Percentiles rank a stretch among this genome's conserved stretches.
Conservation (phyloP, 2,329 filamentous ascomycete species). For the Penicillium sp. region DNA sequence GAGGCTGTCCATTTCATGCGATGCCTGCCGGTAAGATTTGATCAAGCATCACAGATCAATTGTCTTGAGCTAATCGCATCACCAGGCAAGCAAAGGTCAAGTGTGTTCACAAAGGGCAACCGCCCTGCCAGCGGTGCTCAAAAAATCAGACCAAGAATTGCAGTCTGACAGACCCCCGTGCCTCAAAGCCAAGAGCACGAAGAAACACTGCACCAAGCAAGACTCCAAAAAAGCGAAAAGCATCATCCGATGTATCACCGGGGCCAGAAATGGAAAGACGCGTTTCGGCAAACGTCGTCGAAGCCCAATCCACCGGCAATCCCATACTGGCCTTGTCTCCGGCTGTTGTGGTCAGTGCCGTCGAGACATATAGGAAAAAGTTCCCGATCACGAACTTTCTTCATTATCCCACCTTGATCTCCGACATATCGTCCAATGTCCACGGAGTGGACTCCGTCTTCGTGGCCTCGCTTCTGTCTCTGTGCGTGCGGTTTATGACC, state of each 20-base stretch:
- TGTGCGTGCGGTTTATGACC: constrained; percentile 37
- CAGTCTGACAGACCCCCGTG: constrained; percentile 33
- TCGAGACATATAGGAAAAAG: constrained; percentile 40
- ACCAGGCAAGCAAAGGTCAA: constrained; percentile 39
- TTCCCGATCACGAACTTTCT: constrained; percentile 41
- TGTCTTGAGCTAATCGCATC: not conserved
- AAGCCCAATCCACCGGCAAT: constrained; percentile 10
- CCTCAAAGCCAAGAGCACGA: constrained; percentile 13
- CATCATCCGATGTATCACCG: constrained; percentile 4
- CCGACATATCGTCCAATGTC: constrained; percentile 33
- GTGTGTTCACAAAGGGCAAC: constrained; percentile 36
- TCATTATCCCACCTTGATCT: constrained; percentile 39
- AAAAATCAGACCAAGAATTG: constrained; percentile 27
- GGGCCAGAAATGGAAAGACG: not conserved
- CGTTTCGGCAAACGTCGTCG: constrained; percentile 3
- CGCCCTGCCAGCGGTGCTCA: constrained; percentile 37
- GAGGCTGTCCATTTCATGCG: constrained; percentile 40
- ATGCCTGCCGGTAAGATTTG: constrained; percentile 33
- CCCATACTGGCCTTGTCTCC: constrained; percentile 27
- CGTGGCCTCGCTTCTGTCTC: constrained; percentile 35
- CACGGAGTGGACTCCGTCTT: constrained; percentile 37
- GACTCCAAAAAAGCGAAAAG: constrained; percentile 20
- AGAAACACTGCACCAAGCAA: constrained; percentile 1
- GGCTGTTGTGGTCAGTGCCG: constrained; percentile 35
- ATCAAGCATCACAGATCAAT: not conserved